Percentiles rank a stretch among this genome's conserved stretches.
Conservation (phyloP, 495 filamentous ascomycete species). For the Neurospora sp. region DNA sequence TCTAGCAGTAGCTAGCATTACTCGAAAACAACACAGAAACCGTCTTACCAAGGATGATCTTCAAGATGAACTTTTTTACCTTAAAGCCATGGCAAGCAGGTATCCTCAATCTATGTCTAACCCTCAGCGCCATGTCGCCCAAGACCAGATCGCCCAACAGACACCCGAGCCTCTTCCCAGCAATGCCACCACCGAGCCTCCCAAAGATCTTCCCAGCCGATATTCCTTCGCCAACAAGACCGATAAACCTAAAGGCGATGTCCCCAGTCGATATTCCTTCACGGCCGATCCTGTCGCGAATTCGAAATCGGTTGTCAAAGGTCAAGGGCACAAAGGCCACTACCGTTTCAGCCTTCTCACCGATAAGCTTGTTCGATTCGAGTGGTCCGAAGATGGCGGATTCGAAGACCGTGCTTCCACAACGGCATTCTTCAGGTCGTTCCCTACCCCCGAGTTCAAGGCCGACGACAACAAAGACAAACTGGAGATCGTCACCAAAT, state of each 20-base stretch:
- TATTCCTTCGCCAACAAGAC: background rate
- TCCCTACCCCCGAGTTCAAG: slow-evolving; percentile 37
- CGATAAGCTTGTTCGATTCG: slow-evolving; percentile 41
- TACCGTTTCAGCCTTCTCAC: slow-evolving; percentile 48
- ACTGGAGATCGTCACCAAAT: slow-evolving; percentile 40
- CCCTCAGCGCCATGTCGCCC: background rate
- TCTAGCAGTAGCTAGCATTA: background rate
- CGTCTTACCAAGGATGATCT: background rate
- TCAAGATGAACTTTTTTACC: background rate
- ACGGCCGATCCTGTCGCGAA: slow-evolving; percentile 34
- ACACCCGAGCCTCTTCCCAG: background rate
- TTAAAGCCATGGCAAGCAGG: background rate
- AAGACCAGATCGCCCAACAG: background rate
- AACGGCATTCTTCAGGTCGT: slow-evolving; percentile 41
- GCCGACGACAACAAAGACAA: slow-evolving; percentile 24
- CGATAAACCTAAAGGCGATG: background rate
- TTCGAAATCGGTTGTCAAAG: slow-evolving; percentile 35
- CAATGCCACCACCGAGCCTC: background rate
- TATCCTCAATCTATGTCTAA: background rate
- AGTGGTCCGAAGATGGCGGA: slow-evolving; percentile 43
- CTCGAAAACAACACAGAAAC: background rate
- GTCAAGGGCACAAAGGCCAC: slow-evolving; percentile 15
- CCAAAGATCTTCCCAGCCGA: background rate
- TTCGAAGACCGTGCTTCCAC: slow-evolving; percentile 50
- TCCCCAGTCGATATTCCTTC: slow-evolving; percentile 31